Conservation (phyloP, 2,329 filamentous ascomycete genomes). For the Didymella keratinophila region DNA sequence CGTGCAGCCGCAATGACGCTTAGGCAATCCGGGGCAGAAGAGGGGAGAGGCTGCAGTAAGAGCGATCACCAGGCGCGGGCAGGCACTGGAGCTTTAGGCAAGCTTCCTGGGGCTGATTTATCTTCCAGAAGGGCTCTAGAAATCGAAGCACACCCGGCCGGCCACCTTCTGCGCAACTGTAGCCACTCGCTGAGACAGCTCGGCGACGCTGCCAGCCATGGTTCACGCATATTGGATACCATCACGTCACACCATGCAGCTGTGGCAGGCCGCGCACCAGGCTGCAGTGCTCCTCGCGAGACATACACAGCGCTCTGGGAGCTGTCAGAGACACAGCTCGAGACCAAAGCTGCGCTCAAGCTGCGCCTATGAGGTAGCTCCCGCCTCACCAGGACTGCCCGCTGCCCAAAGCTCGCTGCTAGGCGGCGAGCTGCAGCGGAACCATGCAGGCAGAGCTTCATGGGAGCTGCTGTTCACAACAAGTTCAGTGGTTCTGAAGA, state of each 20-base stretch:
- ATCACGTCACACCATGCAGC: conserved; percentile 24
- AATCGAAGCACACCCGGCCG: conserved; percentile 16
- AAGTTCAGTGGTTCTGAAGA: not conserved
- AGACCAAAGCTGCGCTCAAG: conserved; percentile 19
- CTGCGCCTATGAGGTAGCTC: conserved; percentile 27
- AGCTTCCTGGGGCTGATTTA: conserved; percentile 29
- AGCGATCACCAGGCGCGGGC: conserved; percentile 24
- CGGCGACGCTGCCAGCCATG: conserved; percentile 21
- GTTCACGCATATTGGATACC: conserved; percentile 27
- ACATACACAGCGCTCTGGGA: conserved; percentile 15
- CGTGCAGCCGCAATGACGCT: conserved; percentile 27
- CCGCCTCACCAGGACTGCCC: conserved; percentile 13
- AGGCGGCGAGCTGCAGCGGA: conserved; percentile 21
- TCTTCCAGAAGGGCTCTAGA: conserved; percentile 46
- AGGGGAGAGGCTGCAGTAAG: conserved; percentile 30
- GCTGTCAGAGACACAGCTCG: conserved; percentile 14
- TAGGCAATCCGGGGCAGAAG: conserved; percentile 27
- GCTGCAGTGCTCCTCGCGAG: conserved; percentile 12
- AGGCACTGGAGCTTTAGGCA: conserved; percentile 28
- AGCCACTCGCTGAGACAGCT: conserved; percentile 25
- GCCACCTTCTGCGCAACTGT: conserved; percentile 20
- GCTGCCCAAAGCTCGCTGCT: conserved; percentile 17
- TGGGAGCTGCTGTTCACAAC: not conserved
- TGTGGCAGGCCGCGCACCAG: conserved; percentile 3
- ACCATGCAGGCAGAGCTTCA: conserved; percentile 10